These are phyloP conservation scores for Cyphellophora europaea DNA, from an alignment of 2,329 filamentous ascomycete species.

Conservation along the genomic window DNA sequence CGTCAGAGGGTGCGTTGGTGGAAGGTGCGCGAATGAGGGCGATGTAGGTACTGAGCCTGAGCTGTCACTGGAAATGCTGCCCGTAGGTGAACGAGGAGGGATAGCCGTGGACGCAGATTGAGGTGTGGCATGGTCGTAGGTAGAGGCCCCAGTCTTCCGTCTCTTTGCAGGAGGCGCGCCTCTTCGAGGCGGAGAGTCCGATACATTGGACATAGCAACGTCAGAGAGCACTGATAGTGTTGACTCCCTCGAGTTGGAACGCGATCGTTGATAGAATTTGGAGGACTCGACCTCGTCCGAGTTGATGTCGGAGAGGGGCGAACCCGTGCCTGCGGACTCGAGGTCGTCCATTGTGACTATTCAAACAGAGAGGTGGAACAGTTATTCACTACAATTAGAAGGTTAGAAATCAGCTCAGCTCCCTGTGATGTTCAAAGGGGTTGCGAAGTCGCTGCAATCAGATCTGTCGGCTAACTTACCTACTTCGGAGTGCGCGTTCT, in stretches of 20 bases:
- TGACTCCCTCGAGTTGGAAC: conserved; percentile 27
- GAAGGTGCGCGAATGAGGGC: conserved; percentile 52
- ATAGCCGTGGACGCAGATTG: conserved; percentile 27
- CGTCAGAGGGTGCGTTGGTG: conserved; percentile 25
- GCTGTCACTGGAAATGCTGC: conserved; percentile 81
- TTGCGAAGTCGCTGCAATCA: too few species aligned
- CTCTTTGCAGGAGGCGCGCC: conserved; percentile 39
- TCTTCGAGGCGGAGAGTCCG: conserved; percentile 19
- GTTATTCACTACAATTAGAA: too few species aligned
- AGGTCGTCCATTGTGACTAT: conserved; percentile 26
- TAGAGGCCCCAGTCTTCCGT: conserved; percentile 33
- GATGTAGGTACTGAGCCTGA: conserved; percentile 74
- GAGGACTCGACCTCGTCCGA: conserved; percentile 55
- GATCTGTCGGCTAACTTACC: too few species aligned
- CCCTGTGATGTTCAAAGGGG: too few species aligned
- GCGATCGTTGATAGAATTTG: conserved; percentile 41
- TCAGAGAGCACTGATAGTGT: conserved; percentile 24
- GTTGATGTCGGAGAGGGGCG: conserved; percentile 55
- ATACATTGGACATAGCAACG: conserved; percentile 16
- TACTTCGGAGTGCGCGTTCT: too few species aligned
- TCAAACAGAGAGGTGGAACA: too few species aligned
- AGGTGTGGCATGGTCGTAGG: conserved; percentile 42
- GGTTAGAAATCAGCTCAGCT: too few species aligned
- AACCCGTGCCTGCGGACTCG: conserved; percentile 41
- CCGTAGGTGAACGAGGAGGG: conserved; percentile 39